These are phyloP conservation scores for Neurospora tetraspora DNA, from an alignment of 495 filamentous ascomycete genomes.

Conservation along the genomic window DNA sequence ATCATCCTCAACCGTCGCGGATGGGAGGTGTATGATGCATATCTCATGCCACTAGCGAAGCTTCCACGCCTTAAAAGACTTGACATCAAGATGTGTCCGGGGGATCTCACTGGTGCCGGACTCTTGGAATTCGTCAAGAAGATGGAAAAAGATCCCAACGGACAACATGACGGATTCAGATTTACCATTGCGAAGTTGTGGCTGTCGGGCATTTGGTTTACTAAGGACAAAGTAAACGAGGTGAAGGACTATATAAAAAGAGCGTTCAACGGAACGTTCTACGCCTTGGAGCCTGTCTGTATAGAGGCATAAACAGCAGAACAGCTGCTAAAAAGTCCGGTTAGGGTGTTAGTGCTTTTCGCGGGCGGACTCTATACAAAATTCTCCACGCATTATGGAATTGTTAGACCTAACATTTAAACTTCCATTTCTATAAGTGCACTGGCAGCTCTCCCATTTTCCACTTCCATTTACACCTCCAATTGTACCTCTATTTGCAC, in stretches of 20 bases:
- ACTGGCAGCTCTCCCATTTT: too few species aligned
- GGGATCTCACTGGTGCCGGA: background rate
- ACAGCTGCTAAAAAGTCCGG: too few species aligned
- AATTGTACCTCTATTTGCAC: too few species aligned
- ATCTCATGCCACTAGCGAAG: background rate
- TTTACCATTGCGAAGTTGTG: background rate
- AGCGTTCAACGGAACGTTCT: background rate
- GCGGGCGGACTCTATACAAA: too few species aligned
- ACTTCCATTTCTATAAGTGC: too few species aligned
- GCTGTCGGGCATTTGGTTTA: background rate
- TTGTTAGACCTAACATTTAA: too few species aligned
- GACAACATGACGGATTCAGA: background rate
- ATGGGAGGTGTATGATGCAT: background rate
- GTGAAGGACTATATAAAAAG: background rate
- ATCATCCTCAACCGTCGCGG: background rate
- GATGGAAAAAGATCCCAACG: background rate
- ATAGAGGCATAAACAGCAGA: too few species aligned
- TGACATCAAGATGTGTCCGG: background rate
- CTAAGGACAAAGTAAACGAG: background rate
- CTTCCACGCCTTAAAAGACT: background rate
- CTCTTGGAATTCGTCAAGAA: background rate
- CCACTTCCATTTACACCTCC: too few species aligned
- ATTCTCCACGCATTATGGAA: too few species aligned
- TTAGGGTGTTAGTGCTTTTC: too few species aligned
- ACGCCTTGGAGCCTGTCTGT: too few species aligned